Base-by-base conservation (phyloP, 2,329 filamentous ascomycete species). In the Arthrobotrys conoides region DNA sequence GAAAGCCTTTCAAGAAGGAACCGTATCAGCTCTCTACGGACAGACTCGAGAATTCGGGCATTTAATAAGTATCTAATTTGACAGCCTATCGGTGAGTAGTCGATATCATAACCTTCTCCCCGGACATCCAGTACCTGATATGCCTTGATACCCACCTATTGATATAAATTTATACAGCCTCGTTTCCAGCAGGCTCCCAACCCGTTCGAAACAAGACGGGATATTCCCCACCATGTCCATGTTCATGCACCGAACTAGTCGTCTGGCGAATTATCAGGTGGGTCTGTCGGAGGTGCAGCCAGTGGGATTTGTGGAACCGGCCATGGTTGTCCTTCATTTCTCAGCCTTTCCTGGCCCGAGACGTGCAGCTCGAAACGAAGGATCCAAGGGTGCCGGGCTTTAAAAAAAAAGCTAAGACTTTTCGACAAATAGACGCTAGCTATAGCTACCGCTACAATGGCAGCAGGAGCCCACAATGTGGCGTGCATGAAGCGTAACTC, bases 381-480 rank as follows among this genome's bases (percentile, higher is more conserved):
- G 70, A 73, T 67, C 70, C 49, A 59, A 53, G 8, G 24, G 22
- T 41, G n/a, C 3, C 20, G 18, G 57, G 57, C 57, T 59, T 22
- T 6, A 5, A 5, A 5, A 5, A 2, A 20, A 20, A 20, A 46
- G 44, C 10, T 44, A 61, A 44, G 57, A 61, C 6, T 38, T 44
- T 36, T 44, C 30, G 16, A 30, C 14, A 44, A 24, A 30, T 22
- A 24, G 24, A 24, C 24, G 70, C 51, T 73, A 73, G 70, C 51
- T 73, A 73, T 73, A 66, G 70, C 70, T 73, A 67, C 41, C 41
- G 70, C 70, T 73, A 73, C 57, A 66, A 57, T 10, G 12, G 24
- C 22, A 27, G 49, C 49, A 5, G 20, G 5, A 33, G 24, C 27
- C 20, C n/a, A n/a, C 36, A 18, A 46, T 22, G 53, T 53, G 57